Conservation (phyloP, 2,329 filamentous ascomycete species). For the Epichloe baconii region DNA sequence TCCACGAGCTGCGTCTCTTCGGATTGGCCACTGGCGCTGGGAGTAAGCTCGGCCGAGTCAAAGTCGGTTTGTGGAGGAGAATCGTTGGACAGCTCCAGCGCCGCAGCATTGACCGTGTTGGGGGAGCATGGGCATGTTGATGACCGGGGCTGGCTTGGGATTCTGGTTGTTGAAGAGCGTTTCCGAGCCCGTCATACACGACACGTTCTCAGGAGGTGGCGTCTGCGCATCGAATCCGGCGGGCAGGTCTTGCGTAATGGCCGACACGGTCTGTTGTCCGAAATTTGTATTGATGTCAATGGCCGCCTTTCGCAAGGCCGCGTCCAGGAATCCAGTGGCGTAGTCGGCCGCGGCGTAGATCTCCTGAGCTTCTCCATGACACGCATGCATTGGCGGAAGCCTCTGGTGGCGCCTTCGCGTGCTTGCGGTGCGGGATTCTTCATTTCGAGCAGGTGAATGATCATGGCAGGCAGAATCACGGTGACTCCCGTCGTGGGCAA, state of each 20-base stretch:
- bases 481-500: conserved; percentile 85
- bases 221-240: conserved; percentile 30
- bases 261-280: conserved; percentile 18
- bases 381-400: conserved; percentile 85
- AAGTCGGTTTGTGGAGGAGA: conserved; percentile 33
- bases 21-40: conserved; percentile 31
- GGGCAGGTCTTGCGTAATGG: conserved; percentile 22
- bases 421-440: conserved; percentile 65
- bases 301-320: conserved; percentile 74
- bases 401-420: conserved; percentile 59
- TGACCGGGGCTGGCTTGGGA: conserved; percentile 9
- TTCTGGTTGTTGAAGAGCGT: conserved; percentile 25
- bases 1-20: conserved; percentile 23
- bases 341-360: conserved; percentile 93
- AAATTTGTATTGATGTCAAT: conserved; percentile 47
- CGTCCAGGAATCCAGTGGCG: conserved; percentile 87
- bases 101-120: conserved; percentile 24
- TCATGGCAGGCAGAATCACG: conserved; percentile 81
- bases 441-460: conserved; percentile 86
- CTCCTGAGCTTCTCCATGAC: conserved; percentile 81
- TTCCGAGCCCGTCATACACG: conserved; percentile 30
- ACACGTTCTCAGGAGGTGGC: conserved; percentile 39
- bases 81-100: conserved; percentile 21
- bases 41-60: conserved; percentile 29
- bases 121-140: conserved; percentile 21